Base-by-base conservation (phyloP, 2,329 filamentous ascomycete genomes). In the Coniella lustricola region DNA sequence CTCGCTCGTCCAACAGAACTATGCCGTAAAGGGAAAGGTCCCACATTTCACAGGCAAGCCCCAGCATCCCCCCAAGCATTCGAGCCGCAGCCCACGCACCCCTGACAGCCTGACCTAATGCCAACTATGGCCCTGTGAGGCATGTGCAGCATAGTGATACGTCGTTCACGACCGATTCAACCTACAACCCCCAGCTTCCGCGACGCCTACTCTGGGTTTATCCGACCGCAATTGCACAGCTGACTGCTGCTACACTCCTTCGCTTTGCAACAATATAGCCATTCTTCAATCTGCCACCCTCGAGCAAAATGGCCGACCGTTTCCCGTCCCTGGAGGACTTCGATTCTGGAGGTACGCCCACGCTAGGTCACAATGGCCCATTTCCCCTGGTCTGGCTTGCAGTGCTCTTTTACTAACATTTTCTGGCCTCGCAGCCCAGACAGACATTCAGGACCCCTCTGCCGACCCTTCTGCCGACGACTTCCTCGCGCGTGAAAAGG, bases 401-500 rank as follows among this genome's bases (percentile, higher is more conserved):
- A 33, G 36, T 45, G 32, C 32, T 38, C 34, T 33, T 46, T 46
- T 18, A 21, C 58, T 62, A 33, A 61, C 50, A 48, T 35, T 50
- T 57, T 39, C 54, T 45, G 58, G 31, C 55, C 52, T 40, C 50
- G 55, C 68, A 85, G 87, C 82, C 62, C 82, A 87, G 70, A 84
- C 84, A 48, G 79, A 81, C 57, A 74, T 76, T 63, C 77, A 74
- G 68, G 74, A 72, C 48, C 67, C 80, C 33, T 73, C 76, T 54
- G 76, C 73, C 54, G 72, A 76, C 9, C 73, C 79, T 25, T 82
- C 84, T 29, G 75, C 79, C 54, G 82, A 88, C 62, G 89, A 95
- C 68, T 97, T 98, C 67, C 81, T 97, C 42, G 83, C 87, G 54
- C 87, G 91, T 58, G 93, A 98, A 72, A 88, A 90, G 63, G 93